Conservation (phyloP, 345 rosid genomes). For the Gossypium ekmanianum region DNA sequence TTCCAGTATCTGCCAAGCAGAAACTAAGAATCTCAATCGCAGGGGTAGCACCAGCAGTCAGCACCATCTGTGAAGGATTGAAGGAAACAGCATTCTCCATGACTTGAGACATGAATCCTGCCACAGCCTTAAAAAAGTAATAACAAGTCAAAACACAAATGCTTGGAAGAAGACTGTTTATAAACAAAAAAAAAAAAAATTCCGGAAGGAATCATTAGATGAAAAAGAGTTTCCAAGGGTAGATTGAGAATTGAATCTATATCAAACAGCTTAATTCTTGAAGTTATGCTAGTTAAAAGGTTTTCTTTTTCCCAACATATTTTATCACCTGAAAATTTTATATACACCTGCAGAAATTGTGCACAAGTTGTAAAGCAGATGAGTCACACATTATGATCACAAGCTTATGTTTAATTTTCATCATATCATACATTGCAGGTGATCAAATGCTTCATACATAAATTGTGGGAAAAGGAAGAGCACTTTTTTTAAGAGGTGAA, state of each 20-base stretch:
- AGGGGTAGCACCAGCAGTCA: slow-evolving; percentile 66
- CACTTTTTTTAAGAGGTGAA: background rate
- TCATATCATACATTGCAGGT: background rate
- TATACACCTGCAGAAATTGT: background rate
- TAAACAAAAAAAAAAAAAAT: background rate
- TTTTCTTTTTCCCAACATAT: background rate
- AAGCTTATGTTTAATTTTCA: background rate
- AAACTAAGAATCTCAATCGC: slow-evolving; percentile 83
- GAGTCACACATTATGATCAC: background rate
- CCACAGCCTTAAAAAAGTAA: slow-evolving; percentile 51
- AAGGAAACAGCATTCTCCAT: slow-evolving; percentile 50
- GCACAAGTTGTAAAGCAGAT: background rate
- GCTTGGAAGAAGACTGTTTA: background rate
- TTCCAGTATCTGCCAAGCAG: slow-evolving; percentile 89
- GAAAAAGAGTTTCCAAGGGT: background rate
- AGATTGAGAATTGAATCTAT: background rate
- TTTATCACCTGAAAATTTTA: background rate
- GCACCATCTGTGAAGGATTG: slow-evolving; percentile 58
- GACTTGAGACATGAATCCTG: slow-evolving; percentile 73
- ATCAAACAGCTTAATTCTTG: background rate
- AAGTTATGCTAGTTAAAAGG: background rate
- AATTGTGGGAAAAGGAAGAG: background rate
- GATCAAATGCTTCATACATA: background rate
- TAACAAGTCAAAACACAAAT: slow-evolving; percentile 10
- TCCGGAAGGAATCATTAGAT: background rate